Base-by-base conservation (phyloP, 805 yeast genomes). In the Candida tibetensis region DNA sequence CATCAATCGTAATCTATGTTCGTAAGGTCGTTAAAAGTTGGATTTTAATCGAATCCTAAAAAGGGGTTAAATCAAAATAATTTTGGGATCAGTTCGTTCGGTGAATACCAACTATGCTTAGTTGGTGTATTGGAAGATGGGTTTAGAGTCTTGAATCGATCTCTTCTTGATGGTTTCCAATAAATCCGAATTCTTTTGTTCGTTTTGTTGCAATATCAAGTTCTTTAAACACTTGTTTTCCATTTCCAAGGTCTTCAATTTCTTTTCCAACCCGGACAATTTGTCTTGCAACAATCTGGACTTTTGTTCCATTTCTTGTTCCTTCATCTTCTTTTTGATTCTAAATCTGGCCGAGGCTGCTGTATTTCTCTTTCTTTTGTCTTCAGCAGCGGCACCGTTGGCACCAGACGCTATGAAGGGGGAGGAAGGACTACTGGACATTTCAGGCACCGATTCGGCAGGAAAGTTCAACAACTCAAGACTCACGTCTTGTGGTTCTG, bases 291-390 rank as follows among this genome's bases (percentile, higher is more conserved):
- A 70, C 42, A 84, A 90, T 49, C 77, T 76, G 14, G 90, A 74
- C 41, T 74, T 79, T 42, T 80, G 71, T 62, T 90, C 96, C 81
- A 91, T 76, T 57, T 90, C 91, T 64, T 85, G 93, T 64, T 91
- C 97, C 60, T 87, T 85, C 64, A 84, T 55, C 73, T 91, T 90
- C 79, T 86, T 89, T 74, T 87, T 88, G 57, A 88, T 77, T 47
- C 99, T 75, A 71, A 91, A 91, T 43, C 98, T 72, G 3, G 97
- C 97, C 15, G 91, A 81, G 1, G 99, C 98, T 1, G 93, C 96
- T 0, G 96, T 89, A 64, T 89, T 90, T 51, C 95, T 76, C 47
- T 84, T 78, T 45, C 95, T 76, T 64, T 87, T 91, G 53, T 85
- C 93, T 31, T 72, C 74, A 41, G 77, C 81, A 16, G 74, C 67